phyloP scores from a whole-genome alignment of 1,284 basidiomycete species.

The Ustilago sp. region DNA sequence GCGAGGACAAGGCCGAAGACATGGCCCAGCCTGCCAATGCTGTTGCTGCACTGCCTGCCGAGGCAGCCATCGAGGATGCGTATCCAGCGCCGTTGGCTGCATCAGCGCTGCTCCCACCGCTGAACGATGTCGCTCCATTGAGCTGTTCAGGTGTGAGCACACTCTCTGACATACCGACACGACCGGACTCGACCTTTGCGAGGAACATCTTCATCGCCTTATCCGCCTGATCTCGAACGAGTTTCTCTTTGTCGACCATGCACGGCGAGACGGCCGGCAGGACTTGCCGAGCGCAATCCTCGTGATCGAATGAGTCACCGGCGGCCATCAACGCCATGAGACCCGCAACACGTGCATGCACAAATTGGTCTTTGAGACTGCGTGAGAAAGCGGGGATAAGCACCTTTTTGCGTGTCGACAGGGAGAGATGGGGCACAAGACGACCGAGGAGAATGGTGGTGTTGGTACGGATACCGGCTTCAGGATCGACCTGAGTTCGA shows the following conservation, averaged over 20 bases:
- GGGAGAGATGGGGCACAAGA: slow-evolving; percentile 83
- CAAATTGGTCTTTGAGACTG: slow-evolving; percentile 89
- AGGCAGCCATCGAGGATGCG: slow-evolving; percentile 47
- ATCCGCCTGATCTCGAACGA: slow-evolving; percentile 63
- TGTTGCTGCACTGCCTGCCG: slow-evolving; percentile 62
- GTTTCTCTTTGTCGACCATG: slow-evolving; percentile 64
- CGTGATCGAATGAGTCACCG: slow-evolving; percentile 81
- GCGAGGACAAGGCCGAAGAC: slow-evolving; percentile 48
- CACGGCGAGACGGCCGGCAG: slow-evolving; percentile 62
- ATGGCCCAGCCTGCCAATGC: slow-evolving; percentile 65
- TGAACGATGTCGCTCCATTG: slow-evolving; percentile 27
- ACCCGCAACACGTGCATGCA: slow-evolving; percentile 92
- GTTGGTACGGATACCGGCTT: slow-evolving; percentile 95
- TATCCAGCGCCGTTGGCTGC: slow-evolving; percentile 27
- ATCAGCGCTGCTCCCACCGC: slow-evolving; percentile 13
- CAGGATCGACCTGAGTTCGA: slow-evolving; percentile 89
- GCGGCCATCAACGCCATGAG: slow-evolving; percentile 97
- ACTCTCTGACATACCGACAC: slow-evolving; percentile 53
- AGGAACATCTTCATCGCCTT: slow-evolving; percentile 61
- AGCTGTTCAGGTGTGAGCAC: slow-evolving; percentile 48
- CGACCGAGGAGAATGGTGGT: slow-evolving; percentile 96
- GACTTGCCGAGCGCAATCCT: slow-evolving; percentile 57
- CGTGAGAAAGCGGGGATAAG: slow-evolving; percentile 93
- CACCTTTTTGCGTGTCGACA: slow-evolving; percentile 92
- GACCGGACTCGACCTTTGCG: slow-evolving; percentile 49